Evolutionary conservation across 2,329 filamentous ascomycete species (phyloP).

Genomic region (Chlorencoelia australis): DNA sequence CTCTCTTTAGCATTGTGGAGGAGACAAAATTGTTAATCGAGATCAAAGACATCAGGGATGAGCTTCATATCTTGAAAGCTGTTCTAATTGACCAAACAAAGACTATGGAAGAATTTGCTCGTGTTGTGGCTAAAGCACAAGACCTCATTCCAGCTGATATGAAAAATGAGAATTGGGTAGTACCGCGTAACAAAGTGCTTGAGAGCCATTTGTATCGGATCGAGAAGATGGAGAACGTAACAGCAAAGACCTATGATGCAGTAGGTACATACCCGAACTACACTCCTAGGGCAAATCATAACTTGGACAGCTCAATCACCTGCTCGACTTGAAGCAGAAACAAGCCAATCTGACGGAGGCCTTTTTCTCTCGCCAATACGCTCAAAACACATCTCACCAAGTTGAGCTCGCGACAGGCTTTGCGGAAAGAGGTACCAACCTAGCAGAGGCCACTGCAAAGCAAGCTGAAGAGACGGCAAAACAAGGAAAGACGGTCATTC

Average conservation of each 20-base stretch:
- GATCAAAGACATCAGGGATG: conserved; percentile 8
- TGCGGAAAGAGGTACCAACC: neutral
- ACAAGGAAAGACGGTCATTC: conserved; percentile 4
- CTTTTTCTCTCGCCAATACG: conserved; percentile 1
- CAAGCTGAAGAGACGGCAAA: conserved; percentile 1
- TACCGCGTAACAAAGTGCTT: neutral
- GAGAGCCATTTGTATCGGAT: conserved; percentile 1
- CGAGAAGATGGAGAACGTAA: conserved; percentile 1
- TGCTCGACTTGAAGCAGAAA: conserved; percentile 9
- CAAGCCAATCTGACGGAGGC: conserved; percentile 8
- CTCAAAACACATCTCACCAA: conserved; percentile 1
- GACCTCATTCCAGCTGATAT: neutral
- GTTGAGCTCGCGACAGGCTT: neutral
- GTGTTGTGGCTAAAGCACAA: neutral
- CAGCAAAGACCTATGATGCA: too few species aligned
- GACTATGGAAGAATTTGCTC: neutral
- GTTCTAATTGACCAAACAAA: conserved; percentile 1
- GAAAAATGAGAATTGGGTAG: neutral
- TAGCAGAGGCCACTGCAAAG: conserved; percentile 1
- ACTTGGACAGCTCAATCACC: conserved; percentile 7
- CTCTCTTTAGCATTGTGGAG: conserved; percentile 1
- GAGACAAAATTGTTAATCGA: conserved; percentile 4
- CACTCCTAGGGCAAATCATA: too few species aligned
- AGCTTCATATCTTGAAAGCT: conserved; percentile 3
- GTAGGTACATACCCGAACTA: too few species aligned